Base-by-base conservation (phyloP, 371 early-diverging fungal genomes). In the Mucor lusitanicus region DNA sequence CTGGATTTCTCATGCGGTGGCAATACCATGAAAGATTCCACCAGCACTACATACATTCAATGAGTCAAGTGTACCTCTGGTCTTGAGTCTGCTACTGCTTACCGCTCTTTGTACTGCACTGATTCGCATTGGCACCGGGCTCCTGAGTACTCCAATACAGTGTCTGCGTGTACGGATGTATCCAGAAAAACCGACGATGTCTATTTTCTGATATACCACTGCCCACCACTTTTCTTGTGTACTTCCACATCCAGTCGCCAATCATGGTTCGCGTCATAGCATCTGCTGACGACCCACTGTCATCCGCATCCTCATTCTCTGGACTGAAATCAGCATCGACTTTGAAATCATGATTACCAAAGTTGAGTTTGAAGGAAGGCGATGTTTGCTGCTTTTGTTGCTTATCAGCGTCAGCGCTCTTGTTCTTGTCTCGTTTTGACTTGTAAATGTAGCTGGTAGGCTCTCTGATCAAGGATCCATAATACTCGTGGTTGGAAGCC, bases 151-250 rank as follows among this genome's bases (percentile, higher is more conserved):
- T 86, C 92, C 92, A 92, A 71, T 90, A 86, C 25, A 92, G 65
- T n/a, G 85, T 87, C 64, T 84, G 85, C 33, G 88, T 86, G 54
- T 90, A 91, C 15, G 92, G 91, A 67, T 91, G 88, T 19, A 92
- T 81, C 92, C 92, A 92, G 50, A 92, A 88, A 72, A 85, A 92
- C 19, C 92, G 81, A 59, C 76, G 67, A 63, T 92, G 90, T 19
- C 80, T 74, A 53, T 86, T 85, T 67, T 88, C 90, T 25, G 82
- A 82, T 15, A 77, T 78, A 32, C 81, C 80, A 23, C 61, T 65
- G 9, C 82, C 83, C 59, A 80, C 79, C 17, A 78, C 67, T 23
- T 84, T 78, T 4, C 87, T 77, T n/a, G 88, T 89, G 64, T 86
- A 90, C 74, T 92, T 92, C 78, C 79, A 87, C 78, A 92, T 76